These are phyloP conservation scores for Kodamaea fungicola DNA, from an alignment of 1,139 yeast genomes.

Conservation along the genomic window DNA sequence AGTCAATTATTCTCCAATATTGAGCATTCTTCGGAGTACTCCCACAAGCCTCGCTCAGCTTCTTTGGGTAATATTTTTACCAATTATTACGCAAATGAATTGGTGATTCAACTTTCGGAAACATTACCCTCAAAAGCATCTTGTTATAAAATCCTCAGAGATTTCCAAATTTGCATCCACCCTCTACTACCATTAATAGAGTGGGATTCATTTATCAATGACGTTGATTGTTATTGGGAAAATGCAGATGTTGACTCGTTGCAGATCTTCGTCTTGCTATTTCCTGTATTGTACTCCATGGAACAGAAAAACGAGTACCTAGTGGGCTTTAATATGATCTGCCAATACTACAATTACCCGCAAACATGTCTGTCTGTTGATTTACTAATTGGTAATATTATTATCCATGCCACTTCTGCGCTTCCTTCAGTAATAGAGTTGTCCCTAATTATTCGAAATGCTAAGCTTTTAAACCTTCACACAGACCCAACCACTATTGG, in stretches of 20 bases:
- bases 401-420: slow-evolving; percentile 53
- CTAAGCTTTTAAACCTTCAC: slow-evolving; percentile 53
- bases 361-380: slow-evolving; percentile 48
- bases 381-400: slow-evolving; percentile 47
- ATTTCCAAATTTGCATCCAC: no score
- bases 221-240: slow-evolving; percentile 53
- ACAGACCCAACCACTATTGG: slow-evolving; percentile 57
- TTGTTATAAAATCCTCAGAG: no score
- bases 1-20: slow-evolving; percentile 10
- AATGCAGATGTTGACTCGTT: slow-evolving; percentile 28
- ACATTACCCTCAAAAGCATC: no score
- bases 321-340: slow-evolving; percentile 45
- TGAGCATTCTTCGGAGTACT: no score
- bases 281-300: slow-evolving; percentile 52
- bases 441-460: slow-evolving; percentile 50
- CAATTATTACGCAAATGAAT: no score
- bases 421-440: slow-evolving; percentile 53
- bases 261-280: slow-evolving; percentile 46
- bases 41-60: no score
- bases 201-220: slow-evolving; percentile 28
- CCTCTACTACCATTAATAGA: not conserved
- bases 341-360: slow-evolving; percentile 51
- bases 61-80: no score
- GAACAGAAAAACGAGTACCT: slow-evolving; percentile 49
- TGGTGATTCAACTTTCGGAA: no score